Base-by-base conservation (phyloP, 768 basidiomycete species). In the Calocybe gangraenosa region DNA sequence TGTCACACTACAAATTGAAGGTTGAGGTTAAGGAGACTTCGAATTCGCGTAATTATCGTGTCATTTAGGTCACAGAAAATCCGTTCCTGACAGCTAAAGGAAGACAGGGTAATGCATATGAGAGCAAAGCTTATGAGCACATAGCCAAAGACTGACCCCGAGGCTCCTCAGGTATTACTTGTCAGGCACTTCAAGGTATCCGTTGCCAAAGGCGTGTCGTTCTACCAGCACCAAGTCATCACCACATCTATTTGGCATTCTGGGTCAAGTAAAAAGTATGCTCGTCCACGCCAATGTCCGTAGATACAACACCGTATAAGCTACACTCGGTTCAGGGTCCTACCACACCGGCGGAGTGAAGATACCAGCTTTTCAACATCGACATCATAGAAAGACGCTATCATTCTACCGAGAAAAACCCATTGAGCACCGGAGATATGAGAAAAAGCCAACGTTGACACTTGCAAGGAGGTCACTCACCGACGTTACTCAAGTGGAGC, bases 11-110 rank as follows among this genome's bases (percentile, higher is more conserved):
- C 37, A 46, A 28, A 38, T 51, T 46, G 44, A 44, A 54, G 49
- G 34, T 48, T 54, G 47, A 51, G 52, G 34, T 47, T 44, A 49
- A 46, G 18, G 23, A 11, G 22, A 34, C 44, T 53, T 50, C 25
- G 40, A 23, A n/a, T n/a, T n/a, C n/a, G n/a, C n/a, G n/a, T n/a
- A n/a, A n/a, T n/a, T n/a, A n/a, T n/a, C n/a, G 18, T 17, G 33
- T 28, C 25, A 34, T 33, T 34, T 34, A 19, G 21, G 21, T 22
- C 10, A 44, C 30, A 36, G 37, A 44, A 41, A 30, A 33, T 22
- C 44, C n/a, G 8, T 31, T 14, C 37, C 40, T 47, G 53, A 47
- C 51, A 38, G 41, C 47, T 52, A 32, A 11, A 17, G 35, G 13
- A 38, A 42, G 22, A 18, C 25, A 2, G 9, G 23, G 35, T 10